Evolutionary conservation across 2,329 filamentous ascomycete species (phyloP), one percentile per base, ranked within the genome.

Genomic region (Triangularia setosa): DNA sequence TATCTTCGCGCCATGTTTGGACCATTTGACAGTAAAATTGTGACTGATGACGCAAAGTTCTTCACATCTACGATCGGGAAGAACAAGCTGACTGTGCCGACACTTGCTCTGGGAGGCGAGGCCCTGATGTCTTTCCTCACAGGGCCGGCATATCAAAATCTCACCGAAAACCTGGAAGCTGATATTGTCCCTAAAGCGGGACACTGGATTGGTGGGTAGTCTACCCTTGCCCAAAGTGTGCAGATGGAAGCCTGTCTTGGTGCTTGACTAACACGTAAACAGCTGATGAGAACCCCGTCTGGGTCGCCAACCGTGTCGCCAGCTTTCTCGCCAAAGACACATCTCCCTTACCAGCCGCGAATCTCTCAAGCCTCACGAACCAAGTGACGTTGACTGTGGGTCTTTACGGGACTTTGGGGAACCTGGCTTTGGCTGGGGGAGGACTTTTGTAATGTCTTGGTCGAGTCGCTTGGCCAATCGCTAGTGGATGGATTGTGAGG

Each of bases 1-100:
- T 81, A 80, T 58, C 61, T 81, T 18, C 67, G 78, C 33, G 73
- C 74, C 0, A 78, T 79, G 72, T 65, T 80, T 12, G 74, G 74
- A 0, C 75, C 75, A 0, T 80, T 81, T 60, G 73, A 71, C 0
- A 68, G 63, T 4, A 64, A 70, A 3, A 72, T 74, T 0, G 72
- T 76, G 3, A 70, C 73, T 1, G 73, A 71, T 2, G 78, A 80
- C 30, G 66, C 70, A 0, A 64, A 60, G 0, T 80, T 79, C 62
- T 81, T 80, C 70, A 75, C 69, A 11, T 64, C 61, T 0, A 70
- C 70, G 0, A 24, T 79, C 3, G 71, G 67, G 1, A 57, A 56
- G 53, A 65, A 33, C 1, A 71, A 70, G 48, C 62, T 78, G 57
- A 58, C 58, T 12, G 71, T 75, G 65, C 74, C 75, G 16, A 65